These are phyloP conservation scores for Vanderwaltozyma polyspora DNA, from an alignment of 805 yeast genomes.

Conservation along the genomic window DNA sequence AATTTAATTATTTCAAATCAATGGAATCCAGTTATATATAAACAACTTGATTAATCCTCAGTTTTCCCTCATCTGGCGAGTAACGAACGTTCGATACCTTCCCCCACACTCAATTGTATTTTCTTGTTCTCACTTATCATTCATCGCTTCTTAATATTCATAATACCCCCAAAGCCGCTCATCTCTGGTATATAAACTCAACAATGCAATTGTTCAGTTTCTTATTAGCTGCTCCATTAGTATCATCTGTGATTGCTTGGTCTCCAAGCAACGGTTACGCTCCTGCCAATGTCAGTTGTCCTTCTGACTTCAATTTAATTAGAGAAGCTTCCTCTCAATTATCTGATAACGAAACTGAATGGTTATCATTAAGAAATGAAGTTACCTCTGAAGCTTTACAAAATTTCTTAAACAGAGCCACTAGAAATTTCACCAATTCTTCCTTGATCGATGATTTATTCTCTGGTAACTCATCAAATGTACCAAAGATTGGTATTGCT, in stretches of 20 bases:
- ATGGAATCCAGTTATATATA: no score
- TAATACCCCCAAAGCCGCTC: no score
- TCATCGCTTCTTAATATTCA: no score
- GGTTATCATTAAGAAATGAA: constrained; percentile 41
- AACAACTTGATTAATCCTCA: no score
- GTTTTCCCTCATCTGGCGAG: no score
- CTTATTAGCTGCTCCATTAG: neutral
- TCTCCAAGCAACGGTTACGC: constrained; percentile 46
- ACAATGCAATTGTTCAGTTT: constrained; percentile 2
- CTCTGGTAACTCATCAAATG: constrained; percentile 4
- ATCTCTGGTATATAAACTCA: no score
- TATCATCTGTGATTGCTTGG: constrained; percentile 27
- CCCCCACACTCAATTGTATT: no score
- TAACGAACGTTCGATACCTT: no score
- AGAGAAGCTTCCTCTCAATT: constrained; percentile 43
- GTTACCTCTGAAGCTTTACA: constrained; percentile 36
- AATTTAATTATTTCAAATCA: no score
- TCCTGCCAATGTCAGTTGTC: constrained; percentile 50
- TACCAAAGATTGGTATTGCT: constrained; percentile 42
- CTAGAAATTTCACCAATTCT: constrained; percentile 12
- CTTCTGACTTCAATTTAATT: constrained; percentile 28
- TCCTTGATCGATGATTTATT: constrained; percentile 6
- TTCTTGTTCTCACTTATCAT: no score
- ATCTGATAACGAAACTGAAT: constrained; percentile 36
- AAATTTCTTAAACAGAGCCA: constrained; percentile 16